Conservation (phyloP, 345 rosid genomes). For the Linum trigynum region DNA sequence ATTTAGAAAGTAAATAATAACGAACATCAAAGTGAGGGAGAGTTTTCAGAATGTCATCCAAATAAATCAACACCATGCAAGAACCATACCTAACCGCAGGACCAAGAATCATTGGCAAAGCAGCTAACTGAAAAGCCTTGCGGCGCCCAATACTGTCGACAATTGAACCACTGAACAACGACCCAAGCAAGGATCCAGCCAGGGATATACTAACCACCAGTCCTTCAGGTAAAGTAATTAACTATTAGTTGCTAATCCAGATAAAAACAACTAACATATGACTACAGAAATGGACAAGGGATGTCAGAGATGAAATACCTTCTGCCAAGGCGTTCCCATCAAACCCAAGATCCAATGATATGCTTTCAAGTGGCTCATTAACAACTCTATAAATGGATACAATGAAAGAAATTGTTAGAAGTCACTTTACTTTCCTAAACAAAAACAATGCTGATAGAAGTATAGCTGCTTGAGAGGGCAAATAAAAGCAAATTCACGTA, state of each 20-base stretch:
- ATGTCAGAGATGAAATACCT: constrained; percentile 35
- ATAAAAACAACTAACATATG: background rate
- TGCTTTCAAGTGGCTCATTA: constrained; percentile 91
- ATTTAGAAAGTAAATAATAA: background rate
- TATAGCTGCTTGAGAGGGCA: background rate
- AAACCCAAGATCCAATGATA: constrained; percentile 79
- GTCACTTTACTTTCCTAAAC: background rate
- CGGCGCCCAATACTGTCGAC: constrained; percentile 84
- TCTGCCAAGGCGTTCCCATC: constrained; percentile 81
- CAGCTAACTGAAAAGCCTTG: constrained; percentile 78
- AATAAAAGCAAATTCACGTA: constrained; percentile 27
- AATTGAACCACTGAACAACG: constrained; percentile 71
- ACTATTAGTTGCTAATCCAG: background rate
- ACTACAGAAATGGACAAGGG: background rate
- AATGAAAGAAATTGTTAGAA: constrained; percentile 6
- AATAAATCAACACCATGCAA: background rate
- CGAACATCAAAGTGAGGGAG: background rate
- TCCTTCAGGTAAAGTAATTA: constrained; percentile 35
- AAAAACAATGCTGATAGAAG: constrained; percentile 1
- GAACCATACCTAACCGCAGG: constrained; percentile 59
- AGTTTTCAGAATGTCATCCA: background rate
- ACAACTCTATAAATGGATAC: constrained; percentile 49
- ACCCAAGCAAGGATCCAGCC: constrained; percentile 79
- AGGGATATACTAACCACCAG: constrained; percentile 91
- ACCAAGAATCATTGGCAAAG: constrained; percentile 87